Base-by-base conservation (phyloP, 225 moss, liverwort and hornwort genomes). In the Physcomitrium patens region DNA sequence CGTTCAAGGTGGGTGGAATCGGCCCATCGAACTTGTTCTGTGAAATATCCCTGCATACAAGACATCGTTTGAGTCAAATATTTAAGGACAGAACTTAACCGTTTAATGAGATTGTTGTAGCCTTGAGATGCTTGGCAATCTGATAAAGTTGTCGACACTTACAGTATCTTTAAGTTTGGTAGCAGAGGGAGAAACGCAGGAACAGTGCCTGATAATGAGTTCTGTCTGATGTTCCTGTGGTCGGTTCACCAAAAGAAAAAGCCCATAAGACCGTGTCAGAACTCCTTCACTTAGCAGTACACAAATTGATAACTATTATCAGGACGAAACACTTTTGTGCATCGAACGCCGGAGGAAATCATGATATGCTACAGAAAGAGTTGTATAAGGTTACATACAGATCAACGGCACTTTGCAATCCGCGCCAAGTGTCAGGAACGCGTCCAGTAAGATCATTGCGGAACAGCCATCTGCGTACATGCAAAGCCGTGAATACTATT, bases 11-110 rank as follows among this genome's bases (percentile, higher is more conserved):
- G 5, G 26, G 0, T 2, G 76, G 70, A 51, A 86, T 68, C 12
- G 77, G 13, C 46, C 86, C 86, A 3, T 63, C 56, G 61, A 86
- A 83, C 10, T 27, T 47, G 77, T 83, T 82, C 65, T 86, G 69
- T 12, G 86, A 86, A 50, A 86, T 22, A 77, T 86, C 82, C 48
- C 82, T 86, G 86, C 80, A 68, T 0, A 37, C 28, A 65, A n/a
- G 63, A 10, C 57, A 58, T 2, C 47, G 9, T 69, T 5, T 13
- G 3, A 1, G 16, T 62, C 63, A 76, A 12, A 41, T 49, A 10
- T 51, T 72, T 26, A 18, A 23, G 20, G 51, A 31, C 31, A 4
- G 0, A 37, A 0, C 48, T 45, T 41, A 51, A 12, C 20, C 50
- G 7, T 2, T 22, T 17, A 7, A 44, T 16, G 50, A 14, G n/a